A percentile compares a stretch with the other conserved stretches of the same genome.
phyloP scores from a whole-genome alignment of 495 filamentous ascomycete genomes.

The Jackrogersella minutella region DNA sequence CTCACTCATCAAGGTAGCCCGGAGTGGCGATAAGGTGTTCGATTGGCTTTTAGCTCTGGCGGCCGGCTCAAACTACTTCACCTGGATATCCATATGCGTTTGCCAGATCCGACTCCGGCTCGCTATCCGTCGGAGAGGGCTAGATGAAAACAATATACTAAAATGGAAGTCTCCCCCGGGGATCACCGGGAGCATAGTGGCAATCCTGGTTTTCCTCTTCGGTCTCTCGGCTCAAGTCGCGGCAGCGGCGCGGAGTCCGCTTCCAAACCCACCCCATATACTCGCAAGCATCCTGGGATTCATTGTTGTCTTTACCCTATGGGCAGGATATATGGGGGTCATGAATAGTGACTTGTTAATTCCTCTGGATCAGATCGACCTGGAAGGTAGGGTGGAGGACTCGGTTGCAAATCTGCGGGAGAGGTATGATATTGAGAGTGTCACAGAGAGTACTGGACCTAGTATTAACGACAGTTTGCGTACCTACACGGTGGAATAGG shows the following conservation, averaged over 20 bases:
- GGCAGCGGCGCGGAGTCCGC: constrained; percentile 27
- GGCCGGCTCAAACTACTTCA: constrained; percentile 68
- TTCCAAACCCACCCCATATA: constrained; percentile 23
- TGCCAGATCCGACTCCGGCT: constrained; percentile 72
- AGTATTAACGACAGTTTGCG: neutral
- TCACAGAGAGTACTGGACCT: neutral
- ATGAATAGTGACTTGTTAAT: constrained; percentile 19
- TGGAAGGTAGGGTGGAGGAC: constrained; percentile 14
- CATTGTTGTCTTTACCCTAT: constrained; percentile 27
- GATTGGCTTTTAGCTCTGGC: constrained; percentile 71
- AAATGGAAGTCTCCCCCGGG: constrained; percentile 37
- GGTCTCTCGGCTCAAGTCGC: constrained; percentile 39
- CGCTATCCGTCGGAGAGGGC: constrained; percentile 43
- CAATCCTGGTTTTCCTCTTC: constrained; percentile 33
- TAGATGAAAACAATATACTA: constrained; percentile 15
- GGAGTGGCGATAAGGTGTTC: constrained; percentile 46
- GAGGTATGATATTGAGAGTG: constrained; percentile 20
- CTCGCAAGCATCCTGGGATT: constrained; percentile 36
- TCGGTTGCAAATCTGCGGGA: neutral
- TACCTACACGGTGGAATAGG: neutral
- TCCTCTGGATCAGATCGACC: constrained; percentile 35
- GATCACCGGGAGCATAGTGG: constrained; percentile 26
- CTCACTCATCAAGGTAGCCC: constrained; percentile 30
- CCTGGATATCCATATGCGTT: constrained; percentile 70
- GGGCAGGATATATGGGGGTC: constrained; percentile 34